These are phyloP conservation scores for Lasiodiplodia theobromae DNA, from an alignment of 2,329 filamentous ascomycete genomes.

Conservation along the genomic window DNA sequence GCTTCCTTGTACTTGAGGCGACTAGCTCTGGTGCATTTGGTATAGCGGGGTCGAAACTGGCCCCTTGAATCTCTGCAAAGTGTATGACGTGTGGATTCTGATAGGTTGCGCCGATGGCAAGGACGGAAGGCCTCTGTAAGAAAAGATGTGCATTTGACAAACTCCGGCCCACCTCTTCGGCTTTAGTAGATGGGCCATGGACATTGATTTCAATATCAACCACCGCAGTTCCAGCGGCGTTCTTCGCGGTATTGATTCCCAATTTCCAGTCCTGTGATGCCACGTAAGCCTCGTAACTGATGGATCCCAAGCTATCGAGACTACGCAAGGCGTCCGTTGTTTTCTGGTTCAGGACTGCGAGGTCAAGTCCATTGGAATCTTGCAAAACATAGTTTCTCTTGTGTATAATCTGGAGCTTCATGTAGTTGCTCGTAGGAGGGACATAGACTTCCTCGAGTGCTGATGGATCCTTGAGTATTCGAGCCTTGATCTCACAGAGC, in stretches of 20 bases:
- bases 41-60: background rate
- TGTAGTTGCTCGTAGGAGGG: no score
- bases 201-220: background rate
- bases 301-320: background rate
- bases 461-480: background rate
- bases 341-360: background rate
- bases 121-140: background rate
- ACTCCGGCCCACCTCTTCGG: background rate
- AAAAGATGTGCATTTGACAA: background rate
- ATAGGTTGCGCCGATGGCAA: background rate
- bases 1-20: background rate
- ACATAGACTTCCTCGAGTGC: background rate
- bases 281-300: background rate
- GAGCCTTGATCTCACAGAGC: constrained; percentile 4
- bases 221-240: background rate
- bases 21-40: background rate
- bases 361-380: background rate
- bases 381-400: background rate
- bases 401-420: background rate
- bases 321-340: background rate
- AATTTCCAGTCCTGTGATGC: background rate
- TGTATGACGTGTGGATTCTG: background rate
- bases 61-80: background rate
- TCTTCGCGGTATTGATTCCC: background rate
- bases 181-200: background rate